Evolutionary conservation across 2,329 filamentous ascomycete genomes (phyloP).

Genomic region (Tolypocladium nubicola): DNA sequence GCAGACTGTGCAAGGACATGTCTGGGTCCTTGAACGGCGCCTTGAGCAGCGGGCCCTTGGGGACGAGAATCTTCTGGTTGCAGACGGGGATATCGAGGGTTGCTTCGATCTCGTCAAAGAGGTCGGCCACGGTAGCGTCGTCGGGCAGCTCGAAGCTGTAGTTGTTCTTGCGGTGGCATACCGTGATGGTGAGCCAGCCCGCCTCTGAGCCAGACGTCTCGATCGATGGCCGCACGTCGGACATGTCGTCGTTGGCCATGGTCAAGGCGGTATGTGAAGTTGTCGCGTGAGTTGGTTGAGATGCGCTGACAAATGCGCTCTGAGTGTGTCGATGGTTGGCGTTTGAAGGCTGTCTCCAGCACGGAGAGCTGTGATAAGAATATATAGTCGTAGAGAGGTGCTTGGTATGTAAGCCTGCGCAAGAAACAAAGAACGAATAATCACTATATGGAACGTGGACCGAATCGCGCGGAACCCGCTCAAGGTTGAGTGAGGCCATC

Average conservation of each 20-base stretch:
- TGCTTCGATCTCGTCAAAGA: constrained; percentile 46
- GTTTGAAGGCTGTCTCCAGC: not conserved
- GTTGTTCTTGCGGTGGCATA: constrained; percentile 35
- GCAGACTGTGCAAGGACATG: constrained; percentile 36
- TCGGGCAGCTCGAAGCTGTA: constrained; percentile 32
- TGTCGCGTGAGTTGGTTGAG: not conserved
- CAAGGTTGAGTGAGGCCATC: constrained; percentile 1
- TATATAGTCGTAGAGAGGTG: not conserved
- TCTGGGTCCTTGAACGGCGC: constrained; percentile 50
- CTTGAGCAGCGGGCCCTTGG: constrained; percentile 55
- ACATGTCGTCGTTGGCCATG: not conserved
- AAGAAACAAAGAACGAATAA: not conserved
- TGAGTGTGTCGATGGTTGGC: not conserved
- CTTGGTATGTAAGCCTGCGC: not conserved
- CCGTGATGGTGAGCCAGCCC: constrained; percentile 28
- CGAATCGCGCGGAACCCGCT: not conserved
- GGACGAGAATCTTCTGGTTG: constrained; percentile 60
- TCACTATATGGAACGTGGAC: not conserved
- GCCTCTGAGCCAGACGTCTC: constrained; percentile 2
- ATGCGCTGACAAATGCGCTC: not conserved
- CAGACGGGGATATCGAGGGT: constrained; percentile 46
- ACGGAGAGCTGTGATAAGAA: not conserved
- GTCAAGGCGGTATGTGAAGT: not conserved
- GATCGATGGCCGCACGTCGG: not conserved
- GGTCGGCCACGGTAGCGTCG: constrained; percentile 42